These are phyloP conservation scores for Blastobotrys terrestris DNA, from an alignment of 805 yeast species.

Conservation along the genomic window DNA sequence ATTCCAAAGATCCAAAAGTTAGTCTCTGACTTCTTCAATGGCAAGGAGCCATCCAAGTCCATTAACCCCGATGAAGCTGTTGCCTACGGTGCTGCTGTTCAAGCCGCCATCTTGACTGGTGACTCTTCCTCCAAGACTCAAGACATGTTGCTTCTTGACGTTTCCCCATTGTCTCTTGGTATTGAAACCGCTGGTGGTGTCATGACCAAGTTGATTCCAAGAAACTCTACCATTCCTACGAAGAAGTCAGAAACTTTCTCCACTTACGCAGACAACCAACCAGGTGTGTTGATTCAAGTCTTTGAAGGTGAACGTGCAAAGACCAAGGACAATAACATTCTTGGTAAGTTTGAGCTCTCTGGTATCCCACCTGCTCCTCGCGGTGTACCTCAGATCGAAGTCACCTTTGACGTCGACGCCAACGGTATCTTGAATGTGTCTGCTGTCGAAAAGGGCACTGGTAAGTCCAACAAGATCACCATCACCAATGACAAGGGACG, in stretches of 20 bases:
- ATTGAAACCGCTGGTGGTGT: conserved; percentile 99
- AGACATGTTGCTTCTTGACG: conserved; percentile 90
- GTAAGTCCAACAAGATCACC: conserved; percentile 94
- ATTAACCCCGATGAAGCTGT: conserved; percentile 99
- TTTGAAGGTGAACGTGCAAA: conserved; percentile 97
- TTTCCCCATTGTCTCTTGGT: conserved; percentile 95
- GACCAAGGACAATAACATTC: conserved; percentile 91
- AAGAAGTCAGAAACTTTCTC: conserved; percentile 96
- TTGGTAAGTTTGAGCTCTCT: conserved; percentile 93
- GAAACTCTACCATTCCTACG: conserved; percentile 97
- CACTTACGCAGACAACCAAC: conserved; percentile 96
- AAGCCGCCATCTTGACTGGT: conserved; percentile 95
- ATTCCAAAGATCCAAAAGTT: conserved; percentile 92
- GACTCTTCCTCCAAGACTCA: conserved; percentile 95
- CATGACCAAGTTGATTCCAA: too few relatives aligned
- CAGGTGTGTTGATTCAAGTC: conserved; percentile 96
- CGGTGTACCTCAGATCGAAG: conserved; percentile 98
- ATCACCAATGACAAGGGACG: conserved; percentile 99
- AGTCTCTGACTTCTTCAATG: conserved; percentile 93
- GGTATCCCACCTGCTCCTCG: conserved; percentile 99
- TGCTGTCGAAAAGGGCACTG: conserved; percentile 97
- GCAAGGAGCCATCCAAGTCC: conserved; percentile 94
- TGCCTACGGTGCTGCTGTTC: conserved; percentile 99
- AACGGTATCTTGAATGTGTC: conserved; percentile 95
- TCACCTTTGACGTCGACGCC: conserved; percentile 93